Base-by-base conservation (phyloP, 257 asterid species). In the Lithospermum erythrorhizon region DNA sequence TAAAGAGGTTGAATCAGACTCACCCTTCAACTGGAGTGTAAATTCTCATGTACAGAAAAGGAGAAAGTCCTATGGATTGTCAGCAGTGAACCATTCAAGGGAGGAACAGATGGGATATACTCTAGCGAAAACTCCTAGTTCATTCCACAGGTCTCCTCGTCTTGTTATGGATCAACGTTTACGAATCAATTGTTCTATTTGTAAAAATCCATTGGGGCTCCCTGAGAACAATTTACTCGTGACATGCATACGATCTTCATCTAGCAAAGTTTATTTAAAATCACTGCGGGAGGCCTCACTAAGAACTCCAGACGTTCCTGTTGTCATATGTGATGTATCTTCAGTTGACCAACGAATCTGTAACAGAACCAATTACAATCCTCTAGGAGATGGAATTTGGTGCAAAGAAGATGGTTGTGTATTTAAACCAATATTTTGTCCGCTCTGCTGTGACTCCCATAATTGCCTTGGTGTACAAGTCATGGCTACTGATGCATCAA, bases 371-470 rank as follows among this genome's bases (percentile, higher is more conserved):
- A 69, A 57, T 66, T 84, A 74, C 41, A 76, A 68, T 68, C 69
- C 65, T 64, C 62, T 80, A 0, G 89, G 78, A 67, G 83, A 85
- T 63, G 98, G 89, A 55, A 70, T 84, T 78, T 93, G 98, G 98
- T 93, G 96, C 78, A 84, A 79, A 67, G 96, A 85, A 77, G 98
- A 93, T 75, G 98, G 98, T 21, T 93, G 98, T 53, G 98, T 93
- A 22, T 93, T 68, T 74, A 79, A 73, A 58, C 74, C 86, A 48
- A 27, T 93, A 8, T 84, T 81, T 73, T 93, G 98, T 72, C 95
- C 97, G 51, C 84, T 80, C 64, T 93, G 98, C 56, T 56, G 57
- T 59, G 73, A 66, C 59, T 65, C 81, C 18, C 70, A 68, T 55
- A 75, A 72, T 68, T 86, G 94, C 63, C 88, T 93, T 59, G 98